These are phyloP conservation scores for Blastobotrys chiropterorum DNA, from an alignment of 805 yeast species.

Conservation along the genomic window DNA sequence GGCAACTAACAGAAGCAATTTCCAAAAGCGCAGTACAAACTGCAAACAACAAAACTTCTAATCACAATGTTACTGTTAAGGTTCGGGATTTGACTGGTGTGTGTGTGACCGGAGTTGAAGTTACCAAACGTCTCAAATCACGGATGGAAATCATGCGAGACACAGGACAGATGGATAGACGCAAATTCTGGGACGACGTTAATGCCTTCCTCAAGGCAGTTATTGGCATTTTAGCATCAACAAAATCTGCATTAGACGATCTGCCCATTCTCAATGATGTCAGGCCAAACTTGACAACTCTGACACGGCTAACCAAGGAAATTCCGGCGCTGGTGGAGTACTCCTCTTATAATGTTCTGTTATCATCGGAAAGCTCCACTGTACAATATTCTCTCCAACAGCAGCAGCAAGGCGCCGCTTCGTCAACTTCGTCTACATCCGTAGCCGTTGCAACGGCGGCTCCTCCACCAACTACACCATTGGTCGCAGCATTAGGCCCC, in stretches of 20 bases:
- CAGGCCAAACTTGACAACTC: slow-evolving; percentile 67
- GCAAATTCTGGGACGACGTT: slow-evolving; percentile 77
- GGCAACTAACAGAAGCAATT: slow-evolving; percentile 51
- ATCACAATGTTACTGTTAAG: slow-evolving; percentile 43
- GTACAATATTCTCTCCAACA: slow-evolving; percentile 5
- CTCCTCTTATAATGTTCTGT: slow-evolving; percentile 40
- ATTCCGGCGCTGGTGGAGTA: slow-evolving; percentile 79
- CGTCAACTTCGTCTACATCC: slow-evolving; percentile 9
- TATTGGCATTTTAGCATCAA: slow-evolving; percentile 74
- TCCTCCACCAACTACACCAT: slow-evolving; percentile 33
- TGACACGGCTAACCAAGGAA: slow-evolving; percentile 87
- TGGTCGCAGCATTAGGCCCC: slow-evolving; percentile 35
- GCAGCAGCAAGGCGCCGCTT: slow-evolving; percentile 4
- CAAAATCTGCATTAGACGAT: slow-evolving; percentile 76
- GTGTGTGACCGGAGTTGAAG: slow-evolving; percentile 77
- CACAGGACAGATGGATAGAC: slow-evolving; percentile 42
- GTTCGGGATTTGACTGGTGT: slow-evolving; percentile 72
- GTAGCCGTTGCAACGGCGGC: slow-evolving; percentile 7
- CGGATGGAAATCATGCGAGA: slow-evolving; percentile 49
- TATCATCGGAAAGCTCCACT: slow-evolving; percentile 6
- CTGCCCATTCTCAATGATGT: slow-evolving; percentile 74
- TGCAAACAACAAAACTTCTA: slow-evolving; percentile 32
- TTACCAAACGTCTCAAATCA: slow-evolving; percentile 57
- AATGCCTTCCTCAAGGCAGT: slow-evolving; percentile 77
- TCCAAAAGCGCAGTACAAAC: slow-evolving; percentile 33